These are phyloP conservation scores for Helianthus tuberosus DNA, from an alignment of 129 eudicot genomes.

Conservation along the genomic window DNA sequence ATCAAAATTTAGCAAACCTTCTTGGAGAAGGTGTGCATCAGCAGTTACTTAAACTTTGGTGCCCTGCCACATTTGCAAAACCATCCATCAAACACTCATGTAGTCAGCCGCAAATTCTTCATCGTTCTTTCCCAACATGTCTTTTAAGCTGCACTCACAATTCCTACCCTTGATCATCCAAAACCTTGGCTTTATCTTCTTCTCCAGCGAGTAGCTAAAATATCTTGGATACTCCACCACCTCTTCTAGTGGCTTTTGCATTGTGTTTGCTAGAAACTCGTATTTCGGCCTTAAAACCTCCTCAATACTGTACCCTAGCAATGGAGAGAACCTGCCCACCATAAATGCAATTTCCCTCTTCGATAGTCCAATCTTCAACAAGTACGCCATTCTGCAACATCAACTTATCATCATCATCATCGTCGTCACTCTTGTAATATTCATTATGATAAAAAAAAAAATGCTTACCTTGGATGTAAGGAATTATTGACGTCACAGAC, in stretches of 20 bases:
- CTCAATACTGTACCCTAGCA: conserved; percentile 82
- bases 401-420: neutral
- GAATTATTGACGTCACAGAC: conserved; percentile 67
- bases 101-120: conserved; percentile 78
- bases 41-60: neutral
- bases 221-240: conserved; percentile 85
- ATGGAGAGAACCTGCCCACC: conserved; percentile 76
- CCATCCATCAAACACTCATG: conserved; percentile 3
- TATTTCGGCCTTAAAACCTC: conserved; percentile 79
- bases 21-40: no score
- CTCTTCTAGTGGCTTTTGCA: conserved; percentile 65
- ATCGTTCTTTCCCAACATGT: conserved; percentile 79
- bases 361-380: conserved; percentile 65
- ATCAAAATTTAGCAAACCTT: no score
- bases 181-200: conserved; percentile 82
- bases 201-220: conserved; percentile 88
- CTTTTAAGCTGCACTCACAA: conserved; percentile 64
- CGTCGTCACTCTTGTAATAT: neutral
- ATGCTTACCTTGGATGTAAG: conserved; percentile 69
- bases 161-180: conserved; percentile 59
- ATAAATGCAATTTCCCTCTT: conserved; percentile 65
- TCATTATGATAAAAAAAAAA: conserved; percentile 4
- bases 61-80: neutral
- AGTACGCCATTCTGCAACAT: conserved; percentile 59
- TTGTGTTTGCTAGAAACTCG: conserved; percentile 65